Percentiles rank a stretch among this genome's conserved stretches.
phyloP scores from a whole-genome alignment of 2,329 filamentous ascomycete genomes.

The Fusarium phyllophilum region DNA sequence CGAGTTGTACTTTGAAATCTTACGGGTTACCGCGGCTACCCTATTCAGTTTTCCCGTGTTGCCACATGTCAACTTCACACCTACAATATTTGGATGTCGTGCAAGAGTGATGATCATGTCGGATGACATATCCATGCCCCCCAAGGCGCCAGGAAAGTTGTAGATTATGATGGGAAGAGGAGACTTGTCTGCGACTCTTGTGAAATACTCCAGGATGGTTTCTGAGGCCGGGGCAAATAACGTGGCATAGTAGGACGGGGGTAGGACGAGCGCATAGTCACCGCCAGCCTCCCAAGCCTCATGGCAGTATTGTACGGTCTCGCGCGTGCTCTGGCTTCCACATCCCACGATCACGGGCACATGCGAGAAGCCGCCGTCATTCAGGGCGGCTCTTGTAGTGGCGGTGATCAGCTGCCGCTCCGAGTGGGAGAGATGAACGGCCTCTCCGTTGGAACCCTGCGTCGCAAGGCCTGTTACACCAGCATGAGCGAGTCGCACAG shows the following conservation, averaged over 20 bases:
- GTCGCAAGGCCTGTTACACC: conserved; percentile 80
- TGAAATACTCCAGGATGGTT: conserved; percentile 74
- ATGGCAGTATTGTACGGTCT: conserved; percentile 74
- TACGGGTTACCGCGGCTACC: conserved; percentile 67
- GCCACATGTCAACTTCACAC: conserved; percentile 75
- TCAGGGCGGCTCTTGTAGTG: conserved; percentile 75
- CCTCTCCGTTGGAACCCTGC: conserved; percentile 85
- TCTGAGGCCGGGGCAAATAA: conserved; percentile 64
- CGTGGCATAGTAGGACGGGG: conserved; percentile 78
- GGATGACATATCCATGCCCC: conserved; percentile 71
- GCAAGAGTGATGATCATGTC: conserved; percentile 69
- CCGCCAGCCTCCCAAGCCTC: conserved; percentile 76
- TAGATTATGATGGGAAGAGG: conserved; percentile 75
- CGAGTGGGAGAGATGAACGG: conserved; percentile 77
- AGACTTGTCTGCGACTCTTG: conserved; percentile 69
- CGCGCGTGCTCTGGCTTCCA: conserved; percentile 77
- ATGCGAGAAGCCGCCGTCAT: conserved; percentile 69
- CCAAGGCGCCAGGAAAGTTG: conserved; percentile 74
- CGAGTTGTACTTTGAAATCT: conserved; percentile 35
- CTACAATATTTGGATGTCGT: conserved; percentile 72
- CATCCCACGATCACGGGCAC: conserved; percentile 82
- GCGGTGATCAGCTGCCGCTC: conserved; percentile 76
- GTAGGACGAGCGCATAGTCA: conserved; percentile 79
- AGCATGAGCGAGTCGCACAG: conserved; percentile 76
- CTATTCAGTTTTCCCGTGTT: conserved; percentile 77